These are phyloP conservation scores for Fusarium ambrosium DNA, from an alignment of 2,329 filamentous ascomycete species.

Conservation along the genomic window DNA sequence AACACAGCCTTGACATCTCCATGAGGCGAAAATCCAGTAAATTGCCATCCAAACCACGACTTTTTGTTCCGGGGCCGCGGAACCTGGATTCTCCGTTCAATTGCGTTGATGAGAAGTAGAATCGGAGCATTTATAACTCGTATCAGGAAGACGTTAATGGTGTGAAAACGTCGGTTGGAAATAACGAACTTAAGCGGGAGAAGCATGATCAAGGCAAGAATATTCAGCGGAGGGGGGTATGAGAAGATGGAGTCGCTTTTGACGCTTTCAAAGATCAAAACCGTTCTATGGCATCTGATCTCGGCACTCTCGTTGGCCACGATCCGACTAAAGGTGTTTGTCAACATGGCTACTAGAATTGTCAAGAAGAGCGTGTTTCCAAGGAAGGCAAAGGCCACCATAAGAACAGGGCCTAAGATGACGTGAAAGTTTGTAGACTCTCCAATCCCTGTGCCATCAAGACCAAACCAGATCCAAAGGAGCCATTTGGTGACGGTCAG, in stretches of 20 bases:
- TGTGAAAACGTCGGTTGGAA: slow-evolving; percentile 74
- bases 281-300: slow-evolving; percentile 77
- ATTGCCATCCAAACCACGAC: slow-evolving; percentile 52
- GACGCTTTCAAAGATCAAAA: slow-evolving; percentile 79
- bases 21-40: slow-evolving; percentile 64
- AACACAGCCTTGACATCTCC: slow-evolving; percentile 72
- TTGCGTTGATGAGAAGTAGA: slow-evolving; percentile 69
- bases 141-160: slow-evolving; percentile 74
- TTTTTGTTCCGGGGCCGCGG: slow-evolving; percentile 21
- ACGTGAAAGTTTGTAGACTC: slow-evolving; percentile 69
- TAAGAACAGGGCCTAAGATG: slow-evolving; percentile 75
- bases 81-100: slow-evolving; percentile 68
- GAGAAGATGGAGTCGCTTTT: slow-evolving; percentile 78
- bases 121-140: slow-evolving; percentile 73
- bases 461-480: slow-evolving; percentile 82
- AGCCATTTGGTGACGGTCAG: slow-evolving; percentile 79
- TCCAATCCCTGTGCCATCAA: slow-evolving; percentile 70
- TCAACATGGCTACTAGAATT: slow-evolving; percentile 79
- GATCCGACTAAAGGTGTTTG: slow-evolving; percentile 77
- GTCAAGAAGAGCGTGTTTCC: slow-evolving; percentile 76
- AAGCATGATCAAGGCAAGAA: slow-evolving; percentile 72
- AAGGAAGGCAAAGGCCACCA: slow-evolving; percentile 78
- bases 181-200: slow-evolving; percentile 74
- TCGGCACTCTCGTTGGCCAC: slow-evolving; percentile 75
- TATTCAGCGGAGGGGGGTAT: slow-evolving; percentile 77